These are phyloP conservation scores for Daldinia caldariorum DNA, from an alignment of 495 filamentous ascomycete genomes.

Conservation along the genomic window DNA sequence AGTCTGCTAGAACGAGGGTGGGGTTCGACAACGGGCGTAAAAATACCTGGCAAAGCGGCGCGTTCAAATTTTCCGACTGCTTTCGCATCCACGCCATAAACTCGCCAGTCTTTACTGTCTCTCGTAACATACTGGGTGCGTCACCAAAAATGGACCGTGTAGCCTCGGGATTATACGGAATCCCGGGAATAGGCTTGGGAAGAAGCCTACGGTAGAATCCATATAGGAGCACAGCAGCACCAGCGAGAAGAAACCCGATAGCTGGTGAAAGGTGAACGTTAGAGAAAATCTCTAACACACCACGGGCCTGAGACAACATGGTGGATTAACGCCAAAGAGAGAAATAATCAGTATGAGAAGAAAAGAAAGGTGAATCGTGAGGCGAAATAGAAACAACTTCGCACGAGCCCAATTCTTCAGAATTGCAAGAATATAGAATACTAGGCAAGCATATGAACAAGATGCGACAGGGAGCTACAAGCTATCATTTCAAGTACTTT, in stretches of 20 bases:
- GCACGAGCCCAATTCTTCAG: background rate
- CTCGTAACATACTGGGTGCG: conserved; percentile 36
- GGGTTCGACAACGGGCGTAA: conserved; percentile 47
- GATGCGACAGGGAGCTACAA: background rate
- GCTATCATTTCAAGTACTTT: conserved; percentile 5
- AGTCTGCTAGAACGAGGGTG: conserved; percentile 49
- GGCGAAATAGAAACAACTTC: background rate
- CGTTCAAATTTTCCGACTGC: conserved; percentile 38
- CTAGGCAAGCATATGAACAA: background rate
- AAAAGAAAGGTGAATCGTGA: background rate
- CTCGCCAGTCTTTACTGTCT: conserved; percentile 26
- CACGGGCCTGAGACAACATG: background rate
- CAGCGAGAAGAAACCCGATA: background rate
- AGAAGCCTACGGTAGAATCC: conserved; percentile 27
- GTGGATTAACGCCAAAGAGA: background rate
- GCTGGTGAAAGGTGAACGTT: conserved; percentile 1
- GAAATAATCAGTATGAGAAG: background rate
- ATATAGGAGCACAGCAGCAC: background rate
- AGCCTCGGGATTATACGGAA: conserved; percentile 47
- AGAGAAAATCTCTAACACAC: background rate
- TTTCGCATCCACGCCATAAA: conserved; percentile 25
- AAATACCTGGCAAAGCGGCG: conserved; percentile 54
- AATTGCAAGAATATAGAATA: background rate
- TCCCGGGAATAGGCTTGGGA: conserved; percentile 47
- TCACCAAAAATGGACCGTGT: conserved; percentile 46